Percentiles rank a stretch among this genome's conserved stretches.
Evolutionary conservation across 208 protist genomes (phyloP).

Genomic region (Leishmania major): DNA sequence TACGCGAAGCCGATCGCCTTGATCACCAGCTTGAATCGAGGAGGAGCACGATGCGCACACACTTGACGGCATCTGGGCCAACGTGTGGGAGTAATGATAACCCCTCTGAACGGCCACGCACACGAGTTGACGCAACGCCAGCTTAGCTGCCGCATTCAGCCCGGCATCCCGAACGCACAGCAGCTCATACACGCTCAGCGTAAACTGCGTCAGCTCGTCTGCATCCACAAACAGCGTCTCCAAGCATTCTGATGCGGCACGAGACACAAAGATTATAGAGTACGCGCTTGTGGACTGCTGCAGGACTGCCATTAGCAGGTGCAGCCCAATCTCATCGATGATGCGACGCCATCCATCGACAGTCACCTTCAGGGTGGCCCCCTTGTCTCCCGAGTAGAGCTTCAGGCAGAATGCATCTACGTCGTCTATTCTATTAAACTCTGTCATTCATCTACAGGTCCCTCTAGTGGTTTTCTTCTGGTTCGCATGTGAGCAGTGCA

Average conservation of each 20-base stretch:
- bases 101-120: conserved; percentile 31
- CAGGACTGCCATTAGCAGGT: conserved; percentile 30
- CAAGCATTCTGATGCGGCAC: conserved; percentile 42
- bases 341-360: conserved; percentile 28
- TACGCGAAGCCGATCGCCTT: conserved; percentile 22
- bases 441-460: conserved; percentile 41
- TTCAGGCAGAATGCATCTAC: conserved; percentile 40
- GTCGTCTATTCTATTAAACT: conserved; percentile 45
- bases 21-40: conserved; percentile 4
- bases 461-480: background rate
- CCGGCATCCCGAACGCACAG: conserved; percentile 16
- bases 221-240: conserved; percentile 31
- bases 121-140: conserved; percentile 30
- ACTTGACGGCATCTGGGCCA: conserved; percentile 31
- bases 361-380: conserved; percentile 32
- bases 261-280: conserved; percentile 65
- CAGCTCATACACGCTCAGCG: conserved; percentile 24
- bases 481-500: background rate
- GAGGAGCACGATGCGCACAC: conserved; percentile 25
- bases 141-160: conserved; percentile 29
- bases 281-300: conserved; percentile 42
- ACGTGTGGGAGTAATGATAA: conserved; percentile 22
- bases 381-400: conserved; percentile 48
- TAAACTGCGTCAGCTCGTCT: conserved; percentile 35
- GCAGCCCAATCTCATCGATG: conserved; percentile 28